Evolutionary conservation across 768 basidiomycete species (phyloP), one percentile per base, ranked within the genome.

Genomic region (Cystobasidiopsis lactophilus): DNA sequence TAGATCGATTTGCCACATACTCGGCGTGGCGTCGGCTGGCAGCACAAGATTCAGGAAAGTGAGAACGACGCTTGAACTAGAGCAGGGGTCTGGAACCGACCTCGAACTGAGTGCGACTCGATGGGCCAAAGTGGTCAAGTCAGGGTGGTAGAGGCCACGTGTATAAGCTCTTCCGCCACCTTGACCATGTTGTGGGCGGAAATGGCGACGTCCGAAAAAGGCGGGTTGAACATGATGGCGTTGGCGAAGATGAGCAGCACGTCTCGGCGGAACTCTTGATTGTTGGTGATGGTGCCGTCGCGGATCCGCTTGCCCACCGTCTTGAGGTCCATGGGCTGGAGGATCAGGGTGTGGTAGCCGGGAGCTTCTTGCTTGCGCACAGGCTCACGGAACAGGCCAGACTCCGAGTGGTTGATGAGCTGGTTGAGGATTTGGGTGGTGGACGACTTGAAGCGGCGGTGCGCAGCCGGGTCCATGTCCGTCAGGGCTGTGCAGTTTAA

Each of bases 221-320:
- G 81, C 44, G 79, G 71, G 58, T 96, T 96, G 66, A 86, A 96
- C 82, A 95, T 85, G 77, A 91, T 80, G 3, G 91, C 84, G 65
- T 96, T 95, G 7, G 85, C 82, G 66, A 93, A 91, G 80, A 95
- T 91, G 57, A 93, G 71, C 63, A 77, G 80, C 10, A 89, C 75
- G 60, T 93, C 91, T 57, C 85, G 72, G 63, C 89, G 82, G 61
- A 80, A 93, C 63, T 95, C 86, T 30, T 80, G 72, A 1, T 84
- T 82, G 58, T 75, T 85, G 3, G 74, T 69, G 44, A 93, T 85
- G 2, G 74, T 57, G 0, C 85, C 85, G 60, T 89, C 85, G 60
- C 81, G 82, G 53, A 91, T 77, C 57, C 74, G 75, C n/a, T 70
- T 70, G 65, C 85, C 85, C 64, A 96, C 82, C 0, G 82, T 89